phyloP scores from a whole-genome alignment of 2,329 filamentous ascomycete species.

The Penicillium janthinellum region DNA sequence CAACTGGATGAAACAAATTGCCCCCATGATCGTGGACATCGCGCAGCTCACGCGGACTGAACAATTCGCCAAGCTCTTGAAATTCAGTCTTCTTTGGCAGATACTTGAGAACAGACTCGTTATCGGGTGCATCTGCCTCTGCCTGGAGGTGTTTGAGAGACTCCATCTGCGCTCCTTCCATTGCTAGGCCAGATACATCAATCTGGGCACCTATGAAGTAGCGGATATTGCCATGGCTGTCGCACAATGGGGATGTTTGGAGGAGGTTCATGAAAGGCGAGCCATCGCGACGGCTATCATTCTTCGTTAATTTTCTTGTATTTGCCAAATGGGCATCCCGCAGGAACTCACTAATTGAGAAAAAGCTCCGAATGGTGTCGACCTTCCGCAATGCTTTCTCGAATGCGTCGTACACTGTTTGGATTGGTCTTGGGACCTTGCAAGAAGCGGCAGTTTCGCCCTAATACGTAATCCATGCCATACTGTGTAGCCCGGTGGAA shows the following conservation, averaged over 20 bases:
- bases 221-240: constrained; percentile 65
- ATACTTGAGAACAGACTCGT: constrained; percentile 24
- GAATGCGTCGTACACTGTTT: constrained; percentile 64
- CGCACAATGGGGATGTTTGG: constrained; percentile 70
- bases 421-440: constrained; percentile 72
- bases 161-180: constrained; percentile 66
- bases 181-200: constrained; percentile 68
- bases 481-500: constrained; percentile 76
- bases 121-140: constrained; percentile 19
- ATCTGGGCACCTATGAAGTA: constrained; percentile 74
- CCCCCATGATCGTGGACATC: constrained; percentile 68
- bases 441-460: constrained; percentile 76
- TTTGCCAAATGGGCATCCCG: neutral
- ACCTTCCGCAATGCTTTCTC: constrained; percentile 62
- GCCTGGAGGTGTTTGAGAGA: constrained; percentile 56
- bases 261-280: constrained; percentile 76
- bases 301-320: constrained; percentile 4
- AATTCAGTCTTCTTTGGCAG: constrained; percentile 59
- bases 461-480: constrained; percentile 70
- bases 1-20: constrained; percentile 39
- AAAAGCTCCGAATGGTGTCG: constrained; percentile 73
- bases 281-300: constrained; percentile 64
- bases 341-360: constrained; percentile 65
- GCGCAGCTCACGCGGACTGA: constrained; percentile 67
- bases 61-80: constrained; percentile 67